A percentile compares a stretch with the other conserved stretches of the same genome.
phyloP scores from a whole-genome alignment of 805 yeast genomes.

The Yarrowia hollandica region DNA sequence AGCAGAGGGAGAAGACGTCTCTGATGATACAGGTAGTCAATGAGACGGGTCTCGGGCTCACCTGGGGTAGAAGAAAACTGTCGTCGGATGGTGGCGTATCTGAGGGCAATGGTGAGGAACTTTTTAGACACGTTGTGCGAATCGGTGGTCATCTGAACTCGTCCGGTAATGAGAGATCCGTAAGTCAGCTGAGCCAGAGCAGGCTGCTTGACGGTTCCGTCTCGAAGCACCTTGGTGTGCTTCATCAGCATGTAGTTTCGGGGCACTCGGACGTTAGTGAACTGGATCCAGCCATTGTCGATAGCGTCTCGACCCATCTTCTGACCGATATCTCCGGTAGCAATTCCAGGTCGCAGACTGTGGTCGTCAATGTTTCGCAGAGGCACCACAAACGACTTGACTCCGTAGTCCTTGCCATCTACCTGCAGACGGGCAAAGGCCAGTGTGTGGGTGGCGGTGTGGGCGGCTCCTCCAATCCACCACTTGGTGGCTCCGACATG shows the following conservation, averaged over 20 bases:
- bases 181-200: slow-evolving; percentile 87
- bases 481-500: slow-evolving; percentile 91
- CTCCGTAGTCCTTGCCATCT: slow-evolving; percentile 84
- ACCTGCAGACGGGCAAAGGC: slow-evolving; percentile 82
- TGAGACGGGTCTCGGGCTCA: slow-evolving; percentile 65
- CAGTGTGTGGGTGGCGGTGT: slow-evolving; percentile 82
- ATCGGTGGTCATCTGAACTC: slow-evolving; percentile 87
- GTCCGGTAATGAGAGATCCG: slow-evolving; percentile 82
- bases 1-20: slow-evolving; percentile 79
- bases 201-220: slow-evolving; percentile 71
- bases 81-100: slow-evolving; percentile 87
- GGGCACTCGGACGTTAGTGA: slow-evolving; percentile 79
- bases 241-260: slow-evolving; percentile 78
- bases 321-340: slow-evolving; percentile 88
- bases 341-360: slow-evolving; percentile 72
- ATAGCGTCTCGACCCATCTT: slow-evolving; percentile 97
- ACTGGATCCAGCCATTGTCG: slow-evolving; percentile 97
- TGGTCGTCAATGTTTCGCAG: slow-evolving; percentile 69
- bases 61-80: slow-evolving; percentile 64
- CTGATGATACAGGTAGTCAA: slow-evolving; percentile 88
- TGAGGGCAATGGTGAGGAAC: slow-evolving; percentile 76
- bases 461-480: slow-evolving; percentile 99
- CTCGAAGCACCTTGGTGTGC: slow-evolving; percentile 67
- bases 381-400: slow-evolving; percentile 88
- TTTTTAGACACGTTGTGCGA: slow-evolving; percentile 79